Base-by-base conservation (phyloP, 2,329 filamentous ascomycete genomes). In the Sporothrix inflata region DNA sequence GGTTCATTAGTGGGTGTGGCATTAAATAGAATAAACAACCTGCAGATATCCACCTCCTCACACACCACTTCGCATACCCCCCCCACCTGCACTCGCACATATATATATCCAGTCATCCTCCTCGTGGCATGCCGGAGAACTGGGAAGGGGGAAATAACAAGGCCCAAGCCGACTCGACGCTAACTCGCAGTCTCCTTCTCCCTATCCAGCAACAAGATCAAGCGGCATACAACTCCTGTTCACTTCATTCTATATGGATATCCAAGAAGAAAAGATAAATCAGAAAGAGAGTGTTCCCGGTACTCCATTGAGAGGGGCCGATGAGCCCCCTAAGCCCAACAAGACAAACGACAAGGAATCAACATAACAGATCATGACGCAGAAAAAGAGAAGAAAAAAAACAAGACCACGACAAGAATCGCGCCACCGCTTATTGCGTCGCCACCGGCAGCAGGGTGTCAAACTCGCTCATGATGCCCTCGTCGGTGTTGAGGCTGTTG, bases 401-500 rank as follows among this genome's bases (percentile, higher is more conserved):
- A 0, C 14, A 63, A 21, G 66, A 21, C 14, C 1, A 16, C 34
- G 27, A 21, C 30, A 51, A 14, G 1, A 16, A 14, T 5, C n/a
- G 7, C 51, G 14, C 5, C 40, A 11, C 47, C 19, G 6, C 21
- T 65, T 24, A 74, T 51, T 79, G 73, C 69, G 79, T 74, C 60
- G 70, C 42, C 45, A 71, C 53, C 8, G 75, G 74, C 69, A 82
- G 74, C 75, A 82, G 79, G 11, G 76, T 79, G 73, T 88, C 85
- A 75, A 90, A 87, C 76, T 89, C 87, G 72, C 80, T 84, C 81
- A 89, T 88, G 74, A 90, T 88, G 57, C 83, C 84, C 75, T 90
- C 87, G 74, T 90, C 87, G 0, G 85, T 84, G 21, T 86, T 84
- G 73, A 89, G 84, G 71, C 83, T 87, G 72, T 80, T 84, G 71